Base-by-base conservation (phyloP, 2,329 filamentous ascomycete genomes). In the Diaporthe capsici region DNA sequence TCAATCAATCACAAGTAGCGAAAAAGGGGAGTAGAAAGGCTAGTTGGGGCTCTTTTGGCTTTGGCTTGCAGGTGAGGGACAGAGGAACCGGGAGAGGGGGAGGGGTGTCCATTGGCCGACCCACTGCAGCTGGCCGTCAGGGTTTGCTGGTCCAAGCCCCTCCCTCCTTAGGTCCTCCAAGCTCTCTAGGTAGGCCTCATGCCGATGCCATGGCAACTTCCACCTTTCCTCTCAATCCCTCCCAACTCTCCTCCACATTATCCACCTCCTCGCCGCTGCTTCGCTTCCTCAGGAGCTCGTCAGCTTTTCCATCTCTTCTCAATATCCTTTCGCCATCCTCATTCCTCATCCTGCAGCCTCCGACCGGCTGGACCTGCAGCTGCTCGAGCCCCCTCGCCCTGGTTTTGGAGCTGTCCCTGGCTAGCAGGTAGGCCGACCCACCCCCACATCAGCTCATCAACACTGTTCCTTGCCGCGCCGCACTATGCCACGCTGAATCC, bases 131-230 rank as follows among this genome's bases (percentile, higher is more conserved):
- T 67, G 28, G 9, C 28, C 28, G 25, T 49, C 31, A 20, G 65
- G 47, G 47, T 49, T 39, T 12, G 12, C 37, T 15, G 58, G 37
- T 44, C 37, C 37, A 13, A 4, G 57, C 57, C 28, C 28, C 57
- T 7, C 57, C 7, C 20, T 58, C 7, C n/a, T 20, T 28, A n/a
- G 42, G 15, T 22, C 25, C 58, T 37, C 58, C 8, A 42, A 42
- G 58, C 58, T 61, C 58, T 61, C 37, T 6, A 34, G 61, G 63
- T 67, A 65, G 63, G 47, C 31, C 47, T 51, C 47, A 39, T 55
- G 53, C 25, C 7, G 0, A 15, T 28, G 25, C 34, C 10, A 17
- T 13, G 65, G 44, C 8, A 44, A 44, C 60, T 31, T 63, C 15
- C 15, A 47, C 15, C 25, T 31, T 15, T 20, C 12, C 20, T 10